A percentile compares a stretch with the other conserved stretches of the same genome.
Conservation (phyloP, 2,329 filamentous ascomycete genomes). For the Aspergillus aculeatinus region DNA sequence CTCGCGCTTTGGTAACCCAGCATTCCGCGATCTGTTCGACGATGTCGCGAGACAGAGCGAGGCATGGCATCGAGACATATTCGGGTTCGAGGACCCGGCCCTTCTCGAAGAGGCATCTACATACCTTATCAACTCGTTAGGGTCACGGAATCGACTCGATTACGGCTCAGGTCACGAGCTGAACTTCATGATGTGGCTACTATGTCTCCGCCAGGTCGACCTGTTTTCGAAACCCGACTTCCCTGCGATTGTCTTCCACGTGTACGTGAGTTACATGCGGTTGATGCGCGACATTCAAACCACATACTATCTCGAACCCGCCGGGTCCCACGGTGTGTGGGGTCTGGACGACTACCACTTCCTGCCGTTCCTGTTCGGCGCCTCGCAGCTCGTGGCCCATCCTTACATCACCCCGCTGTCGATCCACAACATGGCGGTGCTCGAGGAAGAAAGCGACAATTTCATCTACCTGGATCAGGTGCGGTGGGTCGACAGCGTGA, state of each 20-base stretch:
- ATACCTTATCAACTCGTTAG: slow-evolving; percentile 81
- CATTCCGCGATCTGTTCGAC: slow-evolving; percentile 78
- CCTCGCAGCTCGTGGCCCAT: slow-evolving; percentile 83
- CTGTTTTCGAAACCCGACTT: slow-evolving; percentile 67
- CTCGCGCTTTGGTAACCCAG: slow-evolving; percentile 91
- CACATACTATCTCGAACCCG: slow-evolving; percentile 94
- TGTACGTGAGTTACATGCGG: slow-evolving; percentile 78
- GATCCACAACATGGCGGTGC: slow-evolving; percentile 82
- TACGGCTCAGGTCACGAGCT: slow-evolving; percentile 97
- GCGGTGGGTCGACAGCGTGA: slow-evolving; percentile 90
- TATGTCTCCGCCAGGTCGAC: slow-evolving; percentile 83
- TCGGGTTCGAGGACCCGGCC: slow-evolving; percentile 38
- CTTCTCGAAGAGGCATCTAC: slow-evolving; percentile 71
- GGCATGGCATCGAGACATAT: slow-evolving; percentile 43
- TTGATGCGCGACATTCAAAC: slow-evolving; percentile 87
- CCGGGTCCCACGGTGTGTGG: slow-evolving; percentile 97
- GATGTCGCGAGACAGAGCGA: slow-evolving; percentile 42
- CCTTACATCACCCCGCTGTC: slow-evolving; percentile 73
- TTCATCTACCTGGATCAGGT: slow-evolving; percentile 93
- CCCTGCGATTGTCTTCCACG: slow-evolving; percentile 67
- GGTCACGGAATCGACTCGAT: slow-evolving; percentile 83
- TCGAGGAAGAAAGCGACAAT: slow-evolving; percentile 81
- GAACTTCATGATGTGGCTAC: slow-evolving; percentile 93
- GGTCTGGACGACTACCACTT: slow-evolving; percentile 98
- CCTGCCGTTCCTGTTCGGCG: slow-evolving; percentile 90